Evolutionary conservation across 2,329 filamentous ascomycete genomes (phyloP), one percentile per base, ranked within the genome.

Genomic region (Ophiosphaerella korrae): DNA sequence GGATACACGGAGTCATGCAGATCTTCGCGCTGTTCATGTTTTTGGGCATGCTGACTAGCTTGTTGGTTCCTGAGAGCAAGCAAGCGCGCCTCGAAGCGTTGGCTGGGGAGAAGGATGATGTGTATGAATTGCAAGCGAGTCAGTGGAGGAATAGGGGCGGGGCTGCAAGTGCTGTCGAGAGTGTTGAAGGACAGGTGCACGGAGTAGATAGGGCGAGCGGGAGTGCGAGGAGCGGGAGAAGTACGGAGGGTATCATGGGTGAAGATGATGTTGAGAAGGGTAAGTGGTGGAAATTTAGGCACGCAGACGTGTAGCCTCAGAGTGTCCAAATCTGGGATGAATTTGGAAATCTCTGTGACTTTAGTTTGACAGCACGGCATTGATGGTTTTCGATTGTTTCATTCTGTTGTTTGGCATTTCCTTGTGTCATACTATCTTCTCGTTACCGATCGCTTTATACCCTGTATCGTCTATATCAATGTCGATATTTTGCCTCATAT

Each of bases 1-100:
- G 87, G 82, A 80, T 92, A 46, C 82, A 89, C 70, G 85, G 88
- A 49, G 82, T 92, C 33, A 86, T 93, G 77, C 81, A 90, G 69
- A 88, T 92, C 33, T 92, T 90, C 71, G 88, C 88, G 0, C 78
- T 90, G 8, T 92, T 93, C 78, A 92, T 92, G 89, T 78, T 92
- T 5, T 81, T 82, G 44, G 90, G 90, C 32, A 82, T 84, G 40
- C 73, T 90, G 40, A 84, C 84, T 2, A 86, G 86, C 1, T 76
- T 92, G 3, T 75, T 93, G n/a, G 85, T 92, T 18, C 88, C 88
- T 0, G 89, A 92, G 75, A 92, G 87, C 0, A 91, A 88, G 76
- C 82, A 87, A 1, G 80, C 85, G 70, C 90, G 88, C 0, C 77
- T 94, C 36, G 90, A 91, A 67, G 82, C 87, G 57, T 75, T 91